Percentiles rank a stretch among this genome's conserved stretches.
Conservation (phyloP, 441 rosid genomes). For the Raphanus hybrid region DNA sequence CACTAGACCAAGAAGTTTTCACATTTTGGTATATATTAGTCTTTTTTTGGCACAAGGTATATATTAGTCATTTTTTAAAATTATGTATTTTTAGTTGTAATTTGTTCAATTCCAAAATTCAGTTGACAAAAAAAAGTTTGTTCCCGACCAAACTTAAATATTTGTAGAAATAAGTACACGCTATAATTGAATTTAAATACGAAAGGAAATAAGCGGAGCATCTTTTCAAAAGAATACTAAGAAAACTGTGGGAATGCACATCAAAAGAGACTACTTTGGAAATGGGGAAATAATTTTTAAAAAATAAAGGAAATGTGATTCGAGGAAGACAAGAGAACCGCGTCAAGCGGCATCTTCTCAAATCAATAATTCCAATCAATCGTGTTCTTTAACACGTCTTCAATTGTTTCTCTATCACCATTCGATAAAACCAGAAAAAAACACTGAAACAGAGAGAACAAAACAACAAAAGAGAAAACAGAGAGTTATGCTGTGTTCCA, state of each 20-base stretch:
- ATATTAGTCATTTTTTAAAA: too few relatives aligned
- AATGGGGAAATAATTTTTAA: not conserved
- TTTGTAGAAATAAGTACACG: too few relatives aligned
- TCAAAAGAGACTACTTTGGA: not conserved
- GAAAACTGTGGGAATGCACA: not conserved
- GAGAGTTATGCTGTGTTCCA: slow-evolving; percentile 41
- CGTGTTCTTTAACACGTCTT: slow-evolving; percentile 26
- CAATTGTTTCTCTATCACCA: slow-evolving; percentile 17
- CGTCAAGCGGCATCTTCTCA: slow-evolving; percentile 15
- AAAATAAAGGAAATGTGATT: slow-evolving; percentile 1
- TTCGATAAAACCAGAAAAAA: not conserved
- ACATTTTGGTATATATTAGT: too few relatives aligned
- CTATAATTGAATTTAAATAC: too few relatives aligned
- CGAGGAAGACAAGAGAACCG: slow-evolving; percentile 40
- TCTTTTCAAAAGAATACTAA: not conserved
- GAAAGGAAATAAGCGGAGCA: not conserved
- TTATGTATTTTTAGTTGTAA: too few relatives aligned
- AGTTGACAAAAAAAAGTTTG: too few relatives aligned
- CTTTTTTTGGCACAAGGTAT: too few relatives aligned
- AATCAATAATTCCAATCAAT: slow-evolving; percentile 9
- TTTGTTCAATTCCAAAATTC: too few relatives aligned
- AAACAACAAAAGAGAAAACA: not conserved
- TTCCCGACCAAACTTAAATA: too few relatives aligned
- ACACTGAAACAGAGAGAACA: not conserved
- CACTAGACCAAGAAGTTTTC: too few relatives aligned